Percentiles rank a stretch among this genome's conserved stretches.
Evolutionary conservation across 768 basidiomycete genomes (phyloP).

Genomic region (Daedaleopsis sinensis): DNA sequence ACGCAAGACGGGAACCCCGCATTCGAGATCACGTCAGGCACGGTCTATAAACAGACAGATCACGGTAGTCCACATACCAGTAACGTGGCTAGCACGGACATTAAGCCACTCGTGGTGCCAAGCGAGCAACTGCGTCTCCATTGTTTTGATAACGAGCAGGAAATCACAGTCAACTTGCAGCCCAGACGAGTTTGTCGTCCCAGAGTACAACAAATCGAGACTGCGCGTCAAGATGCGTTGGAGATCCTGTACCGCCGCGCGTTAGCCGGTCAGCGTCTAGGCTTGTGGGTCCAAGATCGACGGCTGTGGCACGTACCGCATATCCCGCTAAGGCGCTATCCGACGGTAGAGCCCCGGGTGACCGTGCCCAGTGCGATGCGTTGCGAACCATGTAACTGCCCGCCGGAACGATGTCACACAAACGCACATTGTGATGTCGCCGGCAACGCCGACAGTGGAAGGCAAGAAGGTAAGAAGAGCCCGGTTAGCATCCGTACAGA

Average conservation of each 20-base stretch:
- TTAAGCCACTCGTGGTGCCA: conserved; percentile 60
- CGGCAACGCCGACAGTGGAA: conserved; percentile 18
- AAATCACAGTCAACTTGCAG: conserved; percentile 87
- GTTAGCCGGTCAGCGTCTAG: conserved; percentile 11
- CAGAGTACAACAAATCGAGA: conserved; percentile 88
- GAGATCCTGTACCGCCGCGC: conserved; percentile 56
- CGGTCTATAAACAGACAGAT: not conserved
- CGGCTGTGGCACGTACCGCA: conserved; percentile 53
- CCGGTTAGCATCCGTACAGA: conserved; percentile 13
- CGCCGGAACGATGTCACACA: conserved; percentile 12
- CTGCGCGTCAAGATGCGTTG: conserved; percentile 89
- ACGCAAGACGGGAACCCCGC: not conserved
- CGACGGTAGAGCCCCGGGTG: conserved; percentile 60
- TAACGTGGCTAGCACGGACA: conserved; percentile 13
- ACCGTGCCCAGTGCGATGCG: conserved; percentile 71
- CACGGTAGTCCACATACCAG: not conserved
- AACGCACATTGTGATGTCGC: conserved; percentile 5
- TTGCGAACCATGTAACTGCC: conserved; percentile 85
- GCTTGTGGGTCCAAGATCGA: conserved; percentile 3
- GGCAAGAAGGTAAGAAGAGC: conserved; percentile 4
- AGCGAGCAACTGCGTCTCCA: conserved; percentile 74
- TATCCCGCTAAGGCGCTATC: conserved; percentile 78
- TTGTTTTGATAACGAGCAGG: conserved; percentile 77
- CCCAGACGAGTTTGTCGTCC: conserved; percentile 77
- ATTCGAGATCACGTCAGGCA: not conserved